A percentile compares a stretch with the other conserved stretches of the same genome.
These are phyloP conservation scores for Saksenaea vasiformis DNA, from an alignment of 371 early-diverging fungal species.

Conservation along the genomic window DNA sequence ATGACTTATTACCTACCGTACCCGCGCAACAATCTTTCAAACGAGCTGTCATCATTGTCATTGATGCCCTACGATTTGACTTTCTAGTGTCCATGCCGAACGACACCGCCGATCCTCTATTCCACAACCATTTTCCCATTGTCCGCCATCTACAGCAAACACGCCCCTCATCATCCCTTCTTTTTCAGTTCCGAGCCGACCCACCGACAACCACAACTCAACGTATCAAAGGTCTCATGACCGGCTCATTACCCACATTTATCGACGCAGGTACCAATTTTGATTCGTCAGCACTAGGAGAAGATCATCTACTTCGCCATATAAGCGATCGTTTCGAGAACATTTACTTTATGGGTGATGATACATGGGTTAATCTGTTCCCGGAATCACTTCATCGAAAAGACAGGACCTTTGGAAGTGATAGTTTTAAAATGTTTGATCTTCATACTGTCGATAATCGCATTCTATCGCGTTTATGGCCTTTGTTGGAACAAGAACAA, in stretches of 20 bases:
- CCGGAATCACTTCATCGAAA: conserved; percentile 61
- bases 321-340: conserved; percentile 45
- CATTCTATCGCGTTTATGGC: conserved; percentile 67
- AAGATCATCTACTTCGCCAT: conserved; percentile 82
- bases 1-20: not conserved
- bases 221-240: conserved; percentile 89
- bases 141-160: conserved; percentile 52
- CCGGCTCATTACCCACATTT: conserved; percentile 90
- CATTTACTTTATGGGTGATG: conserved; percentile 85
- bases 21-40: conserved; percentile 54
- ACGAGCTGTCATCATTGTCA: conserved; percentile 73
- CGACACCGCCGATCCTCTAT: conserved; percentile 42
- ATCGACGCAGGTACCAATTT: conserved; percentile 95
- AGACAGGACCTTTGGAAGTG: conserved; percentile 71
- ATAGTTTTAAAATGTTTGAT: conserved; percentile 91
- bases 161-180: conserved; percentile 65
- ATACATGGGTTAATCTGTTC: conserved; percentile 91
- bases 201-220: conserved; percentile 98
- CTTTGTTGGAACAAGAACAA: conserved; percentile 34
- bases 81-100: conserved; percentile 34
- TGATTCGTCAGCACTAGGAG: conserved; percentile 77
- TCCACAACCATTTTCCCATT: conserved; percentile 77
- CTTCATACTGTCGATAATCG: conserved; percentile 93
- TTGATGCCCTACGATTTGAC: conserved; percentile 95
- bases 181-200: conserved; percentile 89